These are phyloP conservation scores for Biscogniauxia marginata DNA, from an alignment of 2,329 filamentous ascomycete species.

Conservation along the genomic window DNA sequence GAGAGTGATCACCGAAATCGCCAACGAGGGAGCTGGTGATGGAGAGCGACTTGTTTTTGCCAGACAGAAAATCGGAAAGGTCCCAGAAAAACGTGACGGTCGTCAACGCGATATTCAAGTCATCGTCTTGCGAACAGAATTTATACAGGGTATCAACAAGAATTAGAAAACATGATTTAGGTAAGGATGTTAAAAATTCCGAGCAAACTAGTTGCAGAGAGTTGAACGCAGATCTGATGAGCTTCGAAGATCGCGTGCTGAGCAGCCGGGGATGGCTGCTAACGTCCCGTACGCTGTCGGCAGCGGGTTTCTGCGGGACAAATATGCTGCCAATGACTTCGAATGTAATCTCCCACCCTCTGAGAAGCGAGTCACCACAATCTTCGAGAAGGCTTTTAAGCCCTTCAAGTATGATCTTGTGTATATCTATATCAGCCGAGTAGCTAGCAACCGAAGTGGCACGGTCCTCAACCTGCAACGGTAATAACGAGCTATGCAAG, in stretches of 20 bases:
- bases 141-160: constrained; percentile 85
- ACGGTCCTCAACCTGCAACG: constrained; percentile 55
- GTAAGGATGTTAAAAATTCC: constrained; percentile 79
- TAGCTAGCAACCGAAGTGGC: constrained; percentile 56
- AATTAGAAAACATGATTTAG: constrained; percentile 68
- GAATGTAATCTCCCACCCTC: constrained; percentile 84
- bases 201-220: constrained; percentile 92
- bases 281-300: constrained; percentile 34
- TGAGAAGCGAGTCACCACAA: constrained; percentile 78
- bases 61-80: constrained; percentile 80
- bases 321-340: constrained; percentile 84
- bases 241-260: constrained; percentile 63
- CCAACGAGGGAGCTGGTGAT: constrained; percentile 57
- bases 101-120: constrained; percentile 92
- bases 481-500: constrained; percentile 58
- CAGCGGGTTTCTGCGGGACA: constrained; percentile 39
- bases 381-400: constrained; percentile 82
- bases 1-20: constrained; percentile 53
- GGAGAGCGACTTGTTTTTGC: constrained; percentile 55
- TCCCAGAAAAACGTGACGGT: constrained; percentile 97
- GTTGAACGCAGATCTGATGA: constrained; percentile 84
- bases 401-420: constrained; percentile 75
- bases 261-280: constrained; percentile 36
- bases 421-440: constrained; percentile 72
- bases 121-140: constrained; percentile 86